Conservation (phyloP, 2,329 filamentous ascomycete genomes). For the Neospermospora avenae region DNA sequence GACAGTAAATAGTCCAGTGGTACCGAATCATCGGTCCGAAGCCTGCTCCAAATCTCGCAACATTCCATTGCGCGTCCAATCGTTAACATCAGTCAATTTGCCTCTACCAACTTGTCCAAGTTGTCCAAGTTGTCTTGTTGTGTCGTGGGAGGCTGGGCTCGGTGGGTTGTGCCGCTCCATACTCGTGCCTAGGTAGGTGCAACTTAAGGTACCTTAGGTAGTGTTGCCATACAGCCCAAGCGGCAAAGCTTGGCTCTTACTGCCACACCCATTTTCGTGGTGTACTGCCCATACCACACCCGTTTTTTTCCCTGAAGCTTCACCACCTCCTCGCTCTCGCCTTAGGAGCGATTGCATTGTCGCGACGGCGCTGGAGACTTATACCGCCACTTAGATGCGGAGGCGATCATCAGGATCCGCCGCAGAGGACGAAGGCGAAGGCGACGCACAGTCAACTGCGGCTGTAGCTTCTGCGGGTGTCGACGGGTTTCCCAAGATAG, state of each 20-base stretch:
- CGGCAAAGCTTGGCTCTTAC: neutral
- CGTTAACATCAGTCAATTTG: neutral
- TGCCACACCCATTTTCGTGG: constrained; percentile 1
- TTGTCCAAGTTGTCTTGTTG: neutral
- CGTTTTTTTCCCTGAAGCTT: neutral
- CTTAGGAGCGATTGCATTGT: constrained; percentile 20
- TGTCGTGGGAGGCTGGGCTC: neutral
- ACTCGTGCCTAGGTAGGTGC: neutral
- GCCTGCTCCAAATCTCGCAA: neutral
- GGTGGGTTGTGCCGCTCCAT: neutral
- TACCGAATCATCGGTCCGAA: neutral
- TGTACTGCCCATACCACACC: neutral
- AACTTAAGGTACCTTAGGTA: neutral
- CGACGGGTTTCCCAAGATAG: constrained; percentile 15
- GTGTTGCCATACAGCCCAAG: neutral
- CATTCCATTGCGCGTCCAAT: neutral
- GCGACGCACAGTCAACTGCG: constrained; percentile 25
- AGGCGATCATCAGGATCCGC: constrained; percentile 35
- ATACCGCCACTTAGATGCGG: constrained; percentile 35
- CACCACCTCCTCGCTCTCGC: constrained; percentile 7
- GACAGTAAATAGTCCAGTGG: neutral
- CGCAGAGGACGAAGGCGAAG: constrained; percentile 37
- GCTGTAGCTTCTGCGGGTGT: constrained; percentile 19
- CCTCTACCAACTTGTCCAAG: neutral
- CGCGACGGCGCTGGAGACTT: constrained; percentile 26